These are phyloP conservation scores for Strigomonas galati DNA, from an alignment of 208 protist species.

Conservation along the genomic window DNA sequence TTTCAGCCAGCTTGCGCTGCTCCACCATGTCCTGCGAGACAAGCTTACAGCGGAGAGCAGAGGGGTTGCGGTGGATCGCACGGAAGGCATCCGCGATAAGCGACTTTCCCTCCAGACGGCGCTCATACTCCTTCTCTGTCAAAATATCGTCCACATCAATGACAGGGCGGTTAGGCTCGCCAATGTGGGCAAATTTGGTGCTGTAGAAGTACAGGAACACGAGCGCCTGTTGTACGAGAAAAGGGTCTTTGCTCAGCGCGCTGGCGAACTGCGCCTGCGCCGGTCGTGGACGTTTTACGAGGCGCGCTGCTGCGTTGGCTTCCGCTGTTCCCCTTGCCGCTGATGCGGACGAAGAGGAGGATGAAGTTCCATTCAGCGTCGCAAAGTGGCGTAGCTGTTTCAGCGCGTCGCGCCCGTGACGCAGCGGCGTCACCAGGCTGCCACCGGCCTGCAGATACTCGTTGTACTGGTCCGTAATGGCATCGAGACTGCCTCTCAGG, in stretches of 20 bases:
- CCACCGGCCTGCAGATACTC: neutral
- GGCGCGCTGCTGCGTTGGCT: slow-evolving; percentile 12
- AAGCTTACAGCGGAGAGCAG: slow-evolving; percentile 49
- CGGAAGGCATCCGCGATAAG: slow-evolving; percentile 76
- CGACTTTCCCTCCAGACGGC: slow-evolving; percentile 47
- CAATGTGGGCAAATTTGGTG: slow-evolving; percentile 65
- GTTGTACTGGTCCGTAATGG: slow-evolving; percentile 23
- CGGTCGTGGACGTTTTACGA: neutral
- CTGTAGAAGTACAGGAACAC: slow-evolving; percentile 69
- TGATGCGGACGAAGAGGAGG: neutral
- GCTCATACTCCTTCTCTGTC: slow-evolving; percentile 69
- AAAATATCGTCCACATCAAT: slow-evolving; percentile 75
- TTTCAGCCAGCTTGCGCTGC: slow-evolving; percentile 30
- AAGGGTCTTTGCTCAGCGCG: slow-evolving; percentile 66
- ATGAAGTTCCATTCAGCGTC: neutral
- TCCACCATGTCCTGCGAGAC: slow-evolving; percentile 51
- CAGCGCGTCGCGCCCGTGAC: neutral
- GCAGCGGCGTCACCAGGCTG: neutral
- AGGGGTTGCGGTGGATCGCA: slow-evolving; percentile 64
- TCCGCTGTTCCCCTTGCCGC: neutral
- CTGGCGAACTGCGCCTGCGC: neutral
- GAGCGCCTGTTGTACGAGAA: slow-evolving; percentile 83
- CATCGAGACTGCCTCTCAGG: slow-evolving; percentile 25
- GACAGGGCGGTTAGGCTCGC: slow-evolving; percentile 38
- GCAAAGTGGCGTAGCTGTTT: neutral